Evolutionary conservation across 495 filamentous ascomycete genomes (phyloP).

Genomic region (Lophium mytilinum): DNA sequence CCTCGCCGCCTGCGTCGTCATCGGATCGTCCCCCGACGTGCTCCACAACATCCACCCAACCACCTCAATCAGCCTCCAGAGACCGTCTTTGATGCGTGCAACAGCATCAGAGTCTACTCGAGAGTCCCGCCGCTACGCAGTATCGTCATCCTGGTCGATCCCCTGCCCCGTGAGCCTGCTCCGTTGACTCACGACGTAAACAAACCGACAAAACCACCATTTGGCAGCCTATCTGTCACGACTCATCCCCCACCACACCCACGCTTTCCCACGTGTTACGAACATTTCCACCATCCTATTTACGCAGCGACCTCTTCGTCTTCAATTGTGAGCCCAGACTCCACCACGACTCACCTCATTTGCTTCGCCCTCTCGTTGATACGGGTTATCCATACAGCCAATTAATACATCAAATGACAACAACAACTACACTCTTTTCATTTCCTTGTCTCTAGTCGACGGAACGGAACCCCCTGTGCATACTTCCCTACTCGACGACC

Average conservation of each 20-base stretch:
- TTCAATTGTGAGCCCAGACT: slow-evolving; percentile 6
- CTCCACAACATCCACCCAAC: background rate
- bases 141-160: slow-evolving; percentile 14
- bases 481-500: slow-evolving; percentile 18
- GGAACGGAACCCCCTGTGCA: slow-evolving; percentile 27
- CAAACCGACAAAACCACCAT: slow-evolving; percentile 4
- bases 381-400: slow-evolving; percentile 24
- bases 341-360: slow-evolving; percentile 6
- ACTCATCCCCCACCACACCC: background rate
- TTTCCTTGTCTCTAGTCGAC: slow-evolving; percentile 29
- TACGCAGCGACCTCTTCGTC: slow-evolving; percentile 23
- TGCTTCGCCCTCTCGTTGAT: slow-evolving; percentile 20
- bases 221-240: slow-evolving; percentile 3
- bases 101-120: slow-evolving; percentile 10
- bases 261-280: slow-evolving; percentile 26
- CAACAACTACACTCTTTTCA: slow-evolving; percentile 27
- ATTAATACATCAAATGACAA: slow-evolving; percentile 31
- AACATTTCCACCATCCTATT: slow-evolving; percentile 16
- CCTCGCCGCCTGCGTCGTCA: slow-evolving; percentile 6
- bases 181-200: slow-evolving; percentile 22
- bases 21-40: slow-evolving; percentile 8
- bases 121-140: slow-evolving; percentile 13
- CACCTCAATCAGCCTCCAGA: slow-evolving; percentile 7
- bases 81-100: slow-evolving; percentile 18
- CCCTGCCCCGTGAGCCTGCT: slow-evolving; percentile 20